These are phyloP conservation scores for Aspergillus neotritici DNA, from an alignment of 2,329 filamentous ascomycete species.

Conservation along the genomic window DNA sequence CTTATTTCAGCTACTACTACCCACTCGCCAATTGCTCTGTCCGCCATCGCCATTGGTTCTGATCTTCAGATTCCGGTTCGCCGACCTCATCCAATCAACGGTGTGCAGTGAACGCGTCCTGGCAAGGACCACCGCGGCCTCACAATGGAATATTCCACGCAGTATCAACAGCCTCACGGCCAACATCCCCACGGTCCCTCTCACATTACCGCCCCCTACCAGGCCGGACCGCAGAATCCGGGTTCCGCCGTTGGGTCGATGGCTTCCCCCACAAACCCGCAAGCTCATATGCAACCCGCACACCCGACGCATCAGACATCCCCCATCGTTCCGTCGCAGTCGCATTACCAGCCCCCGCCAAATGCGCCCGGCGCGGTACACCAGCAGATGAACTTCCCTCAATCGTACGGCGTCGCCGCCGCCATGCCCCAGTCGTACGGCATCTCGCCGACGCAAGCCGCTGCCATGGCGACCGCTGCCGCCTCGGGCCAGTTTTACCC, in stretches of 20 bases:
- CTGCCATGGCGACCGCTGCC: constrained; percentile 89
- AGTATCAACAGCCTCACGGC: constrained; percentile 58
- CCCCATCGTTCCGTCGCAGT: constrained; percentile 72
- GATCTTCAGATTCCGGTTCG: constrained; percentile 14
- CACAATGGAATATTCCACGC: constrained; percentile 72
- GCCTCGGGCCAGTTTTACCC: constrained; percentile 79
- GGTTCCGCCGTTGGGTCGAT: constrained; percentile 49
- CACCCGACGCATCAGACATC: constrained; percentile 64
- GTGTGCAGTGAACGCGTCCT: constrained; percentile 21
- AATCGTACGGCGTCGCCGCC: constrained; percentile 67
- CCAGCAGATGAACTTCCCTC: constrained; percentile 73
- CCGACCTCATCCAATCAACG: constrained; percentile 13
- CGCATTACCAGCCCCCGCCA: constrained; percentile 60
- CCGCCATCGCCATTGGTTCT: constrained; percentile 17
- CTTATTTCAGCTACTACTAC: constrained; percentile 12
- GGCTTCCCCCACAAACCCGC: constrained; percentile 67
- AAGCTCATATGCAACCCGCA: constrained; percentile 57
- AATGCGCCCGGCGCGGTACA: constrained; percentile 56
- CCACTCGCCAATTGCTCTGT: constrained; percentile 14
- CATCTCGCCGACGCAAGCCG: constrained; percentile 77
- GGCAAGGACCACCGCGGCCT: constrained; percentile 20
- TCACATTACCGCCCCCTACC: constrained; percentile 57
- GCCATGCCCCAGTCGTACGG: constrained; percentile 69
- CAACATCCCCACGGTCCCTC: constrained; percentile 58
- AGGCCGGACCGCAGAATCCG: constrained; percentile 52